Evolutionary conservation across 345 rosid genomes (phyloP), one percentile per base, ranked within the genome.

Genomic region (Linum usitatissimum): DNA sequence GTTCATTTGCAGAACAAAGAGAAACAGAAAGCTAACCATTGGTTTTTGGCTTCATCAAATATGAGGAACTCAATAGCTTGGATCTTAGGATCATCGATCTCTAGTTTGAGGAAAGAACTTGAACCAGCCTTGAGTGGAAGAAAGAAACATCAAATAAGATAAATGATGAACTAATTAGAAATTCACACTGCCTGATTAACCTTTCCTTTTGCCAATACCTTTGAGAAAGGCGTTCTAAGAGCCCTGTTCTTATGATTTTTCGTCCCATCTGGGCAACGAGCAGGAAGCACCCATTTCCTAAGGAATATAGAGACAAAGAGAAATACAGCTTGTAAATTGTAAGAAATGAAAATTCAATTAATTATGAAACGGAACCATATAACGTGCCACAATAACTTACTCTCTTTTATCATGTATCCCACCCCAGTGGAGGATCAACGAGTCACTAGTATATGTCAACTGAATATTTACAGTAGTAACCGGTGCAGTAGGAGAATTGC

Each of bases 391-490:
- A 65, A 64, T 48, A 76, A 70, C 90, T 76, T 79, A 93, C 99
- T 78, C 88, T 42, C 77, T 81, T 67, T 69, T 77, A 77, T 84
- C 92, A 30, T 68, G 76, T 68, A 90, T 73, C 18, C 66, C 95
- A 61, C 97, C 99, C 97, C 99, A 93, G 72, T 93, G 99, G 36
- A 93, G 83, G 60, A 86, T 66, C 80, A 93, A 78, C 30, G 97
- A 80, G 64, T 84, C 85, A 61, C 85, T 82, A 60, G 68, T 64
- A 68, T 81, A 70, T 17, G 75, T 71, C 21, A 87, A 80, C 70
- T 84, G 82, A 76, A 93, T 67, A 77, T 79, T 77, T 21, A 87
- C 78, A 72, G 68, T 75, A 36, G 70, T 82, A 31, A 66, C 53
- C 65, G 74, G 74, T 31, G 74, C 83, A 7, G 79, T 20, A 62